A percentile compares a stretch with the other conserved stretches of the same genome.
Conservation (phyloP, 2,329 filamentous ascomycete species). For the Blumeriella jaapii region DNA sequence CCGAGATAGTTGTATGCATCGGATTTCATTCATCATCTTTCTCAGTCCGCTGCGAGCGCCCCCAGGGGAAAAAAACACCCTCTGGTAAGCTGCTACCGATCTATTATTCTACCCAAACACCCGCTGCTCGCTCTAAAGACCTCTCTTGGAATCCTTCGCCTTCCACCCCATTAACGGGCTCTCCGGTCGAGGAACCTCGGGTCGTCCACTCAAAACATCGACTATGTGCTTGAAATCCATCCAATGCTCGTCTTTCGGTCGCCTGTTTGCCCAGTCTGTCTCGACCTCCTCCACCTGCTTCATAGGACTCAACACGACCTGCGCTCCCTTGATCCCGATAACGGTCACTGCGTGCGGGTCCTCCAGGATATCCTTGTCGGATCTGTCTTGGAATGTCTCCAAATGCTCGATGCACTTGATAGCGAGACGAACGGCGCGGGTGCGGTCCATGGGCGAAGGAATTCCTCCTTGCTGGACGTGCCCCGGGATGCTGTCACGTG, state of each 20-base stretch:
- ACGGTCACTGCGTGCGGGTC: conserved; percentile 67
- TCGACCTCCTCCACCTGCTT: conserved; percentile 67
- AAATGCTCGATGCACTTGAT: conserved; percentile 92
- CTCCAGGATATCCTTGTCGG: conserved; percentile 54
- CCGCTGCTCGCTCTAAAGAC: conserved; percentile 21
- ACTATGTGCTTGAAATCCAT: conserved; percentile 67
- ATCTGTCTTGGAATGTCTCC: conserved; percentile 60
- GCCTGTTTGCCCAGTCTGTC: conserved; percentile 86
- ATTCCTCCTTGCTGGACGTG: conserved; percentile 92
- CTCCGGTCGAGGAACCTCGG: conserved; percentile 36
- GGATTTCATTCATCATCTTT: too few species aligned
- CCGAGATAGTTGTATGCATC: too few species aligned
- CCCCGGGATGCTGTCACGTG: conserved; percentile 79
- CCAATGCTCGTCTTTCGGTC: conserved; percentile 83
- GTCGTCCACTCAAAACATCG: conserved; percentile 70
- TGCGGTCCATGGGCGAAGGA: conserved; percentile 91
- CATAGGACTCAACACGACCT: conserved; percentile 80
- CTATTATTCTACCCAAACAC: background rate
- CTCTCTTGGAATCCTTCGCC: conserved; percentile 52
- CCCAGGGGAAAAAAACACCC: too few species aligned
- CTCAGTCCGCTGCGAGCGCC: too few species aligned
- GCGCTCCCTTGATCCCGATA: conserved; percentile 85
- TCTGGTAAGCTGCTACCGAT: too few species aligned
- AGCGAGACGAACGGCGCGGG: conserved; percentile 79
- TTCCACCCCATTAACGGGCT: conserved; percentile 37